A percentile compares a stretch with the other conserved stretches of the same genome.
These are phyloP conservation scores for Luvunga scandens DNA, from an alignment of 345 rosid genomes.

Conservation along the genomic window DNA sequence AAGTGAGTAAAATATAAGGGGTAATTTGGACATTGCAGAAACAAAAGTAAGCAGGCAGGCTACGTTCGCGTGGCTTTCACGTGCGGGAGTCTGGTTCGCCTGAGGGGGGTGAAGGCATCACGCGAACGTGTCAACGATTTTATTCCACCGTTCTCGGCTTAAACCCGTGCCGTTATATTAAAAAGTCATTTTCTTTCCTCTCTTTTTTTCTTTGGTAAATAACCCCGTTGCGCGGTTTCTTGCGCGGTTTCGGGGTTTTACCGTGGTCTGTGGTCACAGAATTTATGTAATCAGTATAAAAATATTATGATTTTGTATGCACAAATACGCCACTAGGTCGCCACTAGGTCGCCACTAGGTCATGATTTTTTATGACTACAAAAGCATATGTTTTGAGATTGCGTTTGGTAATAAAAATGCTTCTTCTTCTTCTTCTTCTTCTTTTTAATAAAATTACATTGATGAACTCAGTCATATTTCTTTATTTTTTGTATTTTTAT, in stretches of 20 bases:
- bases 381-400: too few species aligned
- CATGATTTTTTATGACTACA: too few species aligned
- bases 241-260: background rate
- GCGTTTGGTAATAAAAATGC: too few species aligned
- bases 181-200: background rate
- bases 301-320: too few species aligned
- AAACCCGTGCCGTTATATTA: background rate
- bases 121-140: background rate
- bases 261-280: background rate
- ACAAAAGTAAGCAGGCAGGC: too few species aligned
- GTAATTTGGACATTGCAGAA: background rate
- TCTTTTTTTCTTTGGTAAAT: background rate
- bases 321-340: too few species aligned
- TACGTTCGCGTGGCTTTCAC: background rate
- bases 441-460: too few species aligned
- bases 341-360: too few species aligned
- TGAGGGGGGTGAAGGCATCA: background rate
- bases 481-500: too few species aligned
- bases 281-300: background rate
- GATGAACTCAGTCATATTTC: too few species aligned
- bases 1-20: background rate
- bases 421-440: too few species aligned
- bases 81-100: background rate
- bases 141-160: background rate
- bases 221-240: background rate